phyloP scores from a whole-genome alignment of 805 yeast species.

The Yueomyces sp. region DNA sequence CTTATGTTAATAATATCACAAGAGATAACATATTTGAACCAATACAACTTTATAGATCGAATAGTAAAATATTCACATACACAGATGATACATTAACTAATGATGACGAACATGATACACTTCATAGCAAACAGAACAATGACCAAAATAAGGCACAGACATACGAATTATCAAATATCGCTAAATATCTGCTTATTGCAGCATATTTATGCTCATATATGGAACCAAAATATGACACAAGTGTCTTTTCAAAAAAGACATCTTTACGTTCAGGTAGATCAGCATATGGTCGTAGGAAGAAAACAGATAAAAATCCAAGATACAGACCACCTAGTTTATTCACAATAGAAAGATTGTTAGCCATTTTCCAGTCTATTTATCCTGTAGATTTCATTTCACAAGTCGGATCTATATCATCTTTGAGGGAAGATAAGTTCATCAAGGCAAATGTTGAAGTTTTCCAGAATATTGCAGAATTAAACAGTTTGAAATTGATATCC shows the following conservation, averaged over 20 bases:
- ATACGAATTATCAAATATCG: slow-evolving; percentile 40
- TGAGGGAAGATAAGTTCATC: slow-evolving; percentile 14
- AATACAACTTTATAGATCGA: slow-evolving; percentile 19
- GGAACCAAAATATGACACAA: slow-evolving; percentile 55
- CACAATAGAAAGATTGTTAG: slow-evolving; percentile 65
- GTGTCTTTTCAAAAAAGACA: slow-evolving; percentile 44
- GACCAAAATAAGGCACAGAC: slow-evolving; percentile 7
- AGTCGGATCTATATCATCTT: slow-evolving; percentile 10
- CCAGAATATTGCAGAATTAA: slow-evolving; percentile 45
- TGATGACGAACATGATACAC: slow-evolving; percentile 1
- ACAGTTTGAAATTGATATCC: slow-evolving; percentile 37
- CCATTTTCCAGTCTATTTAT: slow-evolving; percentile 63
- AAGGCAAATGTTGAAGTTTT: slow-evolving; percentile 36
- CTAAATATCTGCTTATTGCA: slow-evolving; percentile 66
- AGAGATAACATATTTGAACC: slow-evolving; percentile 13
- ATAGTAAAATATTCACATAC: slow-evolving; percentile 16
- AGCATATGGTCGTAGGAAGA: slow-evolving; percentile 29
- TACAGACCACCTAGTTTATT: slow-evolving; percentile 61
- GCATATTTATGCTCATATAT: slow-evolving; percentile 74
- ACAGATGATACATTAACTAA: slow-evolving; percentile 23
- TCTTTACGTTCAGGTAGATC: slow-evolving; percentile 33
- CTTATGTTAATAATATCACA: slow-evolving; percentile 10
- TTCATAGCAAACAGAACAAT: background rate
- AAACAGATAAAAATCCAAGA: slow-evolving; percentile 41
- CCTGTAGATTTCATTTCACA: slow-evolving; percentile 21